These are phyloP conservation scores for Sclerotinia nivalis DNA, from an alignment of 2,329 filamentous ascomycete genomes.

Conservation along the genomic window DNA sequence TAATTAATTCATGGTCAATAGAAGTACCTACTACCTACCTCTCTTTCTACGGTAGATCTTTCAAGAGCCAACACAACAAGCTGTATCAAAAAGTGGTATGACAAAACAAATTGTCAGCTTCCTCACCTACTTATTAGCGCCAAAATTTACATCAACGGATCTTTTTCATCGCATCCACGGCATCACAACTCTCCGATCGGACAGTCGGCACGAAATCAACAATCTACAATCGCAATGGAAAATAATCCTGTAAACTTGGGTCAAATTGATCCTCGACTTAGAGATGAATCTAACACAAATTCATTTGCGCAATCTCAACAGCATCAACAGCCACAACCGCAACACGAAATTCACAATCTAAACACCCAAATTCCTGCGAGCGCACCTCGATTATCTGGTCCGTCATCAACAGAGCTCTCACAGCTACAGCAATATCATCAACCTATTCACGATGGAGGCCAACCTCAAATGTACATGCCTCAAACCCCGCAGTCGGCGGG, in stretches of 20 bases:
- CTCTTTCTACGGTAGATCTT: too few relatives aligned
- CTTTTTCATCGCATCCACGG: conserved; percentile 15
- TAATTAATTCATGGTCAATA: too few relatives aligned
- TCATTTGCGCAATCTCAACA: conserved; percentile 23
- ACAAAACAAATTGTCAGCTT: too few relatives aligned
- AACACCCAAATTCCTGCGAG: conserved; percentile 21
- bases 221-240: conserved; percentile 18
- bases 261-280: conserved; percentile 28
- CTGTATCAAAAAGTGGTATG: too few relatives aligned
- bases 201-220: conserved; percentile 14
- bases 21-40: too few relatives aligned
- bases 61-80: too few relatives aligned
- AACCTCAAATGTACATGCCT: conserved; percentile 29
- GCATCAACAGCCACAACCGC: conserved; percentile 18
- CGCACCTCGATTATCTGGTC: conserved; percentile 16
- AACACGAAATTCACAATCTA: conserved; percentile 10
- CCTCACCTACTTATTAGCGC: background rate
- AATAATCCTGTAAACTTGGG: conserved; percentile 18
- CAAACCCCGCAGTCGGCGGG: conserved; percentile 35
- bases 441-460: conserved; percentile 23
- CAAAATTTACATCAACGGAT: conserved; percentile 6
- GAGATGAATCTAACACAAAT: conserved; percentile 25
- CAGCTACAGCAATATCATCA: conserved; percentile 25
- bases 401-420: conserved; percentile 18
- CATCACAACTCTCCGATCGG: conserved; percentile 22